Conservation (phyloP, 306 rosid genomes). For the Astragalus glycyphyllos region DNA sequence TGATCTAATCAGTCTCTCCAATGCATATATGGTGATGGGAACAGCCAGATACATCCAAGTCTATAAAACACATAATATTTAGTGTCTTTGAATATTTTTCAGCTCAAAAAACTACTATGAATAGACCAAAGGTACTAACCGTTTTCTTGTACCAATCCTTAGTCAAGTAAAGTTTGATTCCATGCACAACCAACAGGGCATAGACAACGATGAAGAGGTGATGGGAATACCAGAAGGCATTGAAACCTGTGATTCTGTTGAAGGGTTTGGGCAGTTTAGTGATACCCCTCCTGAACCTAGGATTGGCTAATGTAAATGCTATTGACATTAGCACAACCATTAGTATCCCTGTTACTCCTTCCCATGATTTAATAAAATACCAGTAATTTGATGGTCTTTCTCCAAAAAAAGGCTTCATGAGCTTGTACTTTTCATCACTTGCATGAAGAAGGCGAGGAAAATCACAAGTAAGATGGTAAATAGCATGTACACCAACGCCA, state of each 20-base stretch:
- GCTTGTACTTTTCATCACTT: slow-evolving; percentile 52
- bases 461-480: slow-evolving; percentile 64
- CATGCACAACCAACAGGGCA: slow-evolving; percentile 63
- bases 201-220: slow-evolving; percentile 74
- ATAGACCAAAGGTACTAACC: slow-evolving; percentile 50
- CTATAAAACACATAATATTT: slow-evolving; percentile 35
- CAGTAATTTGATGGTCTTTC: slow-evolving; percentile 55
- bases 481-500: slow-evolving; percentile 57
- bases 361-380: slow-evolving; percentile 60
- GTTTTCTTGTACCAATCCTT: slow-evolving; percentile 71
- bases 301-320: slow-evolving; percentile 61
- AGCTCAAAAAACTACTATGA: slow-evolving; percentile 1
- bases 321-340: slow-evolving; percentile 63
- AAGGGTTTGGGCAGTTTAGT: slow-evolving; percentile 55
- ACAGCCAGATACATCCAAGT: slow-evolving; percentile 67
- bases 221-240: slow-evolving; percentile 79
- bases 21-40: slow-evolving; percentile 53
- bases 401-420: slow-evolving; percentile 59
- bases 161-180: slow-evolving; percentile 58
- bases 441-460: slow-evolving; percentile 64
- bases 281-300: slow-evolving; percentile 54
- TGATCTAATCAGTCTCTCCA: slow-evolving; percentile 56
- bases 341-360: slow-evolving; percentile 68
- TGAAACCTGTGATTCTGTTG: slow-evolving; percentile 65
- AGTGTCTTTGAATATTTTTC: slow-evolving; percentile 29